Evolutionary conservation across 768 basidiomycete species (phyloP).

Genomic region (Rhodotorula toruloides): DNA sequence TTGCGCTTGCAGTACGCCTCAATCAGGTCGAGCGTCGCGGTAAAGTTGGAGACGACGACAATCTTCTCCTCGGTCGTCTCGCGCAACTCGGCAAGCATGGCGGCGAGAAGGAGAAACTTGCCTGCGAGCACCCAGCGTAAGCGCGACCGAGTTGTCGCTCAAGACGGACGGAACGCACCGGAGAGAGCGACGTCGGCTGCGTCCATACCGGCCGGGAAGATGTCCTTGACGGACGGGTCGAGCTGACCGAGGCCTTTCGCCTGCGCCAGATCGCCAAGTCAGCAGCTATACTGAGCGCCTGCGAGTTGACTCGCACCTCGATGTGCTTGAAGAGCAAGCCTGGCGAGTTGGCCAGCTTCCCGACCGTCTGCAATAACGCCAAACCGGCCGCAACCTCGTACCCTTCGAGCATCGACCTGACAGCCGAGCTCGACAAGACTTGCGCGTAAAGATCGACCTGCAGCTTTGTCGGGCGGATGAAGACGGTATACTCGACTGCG

Average conservation of each 20-base stretch:
- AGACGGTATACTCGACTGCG: conserved; percentile 96
- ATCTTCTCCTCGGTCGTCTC: conserved; percentile 79
- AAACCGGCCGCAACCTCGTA: conserved; percentile 64
- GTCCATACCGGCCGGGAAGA: conserved; percentile 42
- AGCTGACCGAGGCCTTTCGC: conserved; percentile 13
- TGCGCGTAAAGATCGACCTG: conserved; percentile 73
- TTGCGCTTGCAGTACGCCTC: conserved; percentile 75
- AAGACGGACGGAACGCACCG: no score
- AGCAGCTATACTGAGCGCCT: no score
- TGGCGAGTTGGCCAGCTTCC: conserved; percentile 90
- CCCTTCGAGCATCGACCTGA: conserved; percentile 64
- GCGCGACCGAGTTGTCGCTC: no score
- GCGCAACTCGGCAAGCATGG: conserved; percentile 57
- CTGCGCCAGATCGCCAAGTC: neutral
- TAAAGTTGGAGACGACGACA: conserved; percentile 87
- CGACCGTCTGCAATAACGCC: conserved; percentile 69
- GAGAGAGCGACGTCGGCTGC: conserved; percentile 64
- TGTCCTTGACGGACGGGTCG: conserved; percentile 36
- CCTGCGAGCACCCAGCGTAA: no score
- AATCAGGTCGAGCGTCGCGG: conserved; percentile 84
- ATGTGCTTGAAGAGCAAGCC: conserved; percentile 55
- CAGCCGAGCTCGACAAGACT: conserved; percentile 65
- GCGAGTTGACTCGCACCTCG: no score
- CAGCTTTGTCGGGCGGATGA: conserved; percentile 76
- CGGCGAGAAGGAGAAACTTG: conserved; percentile 65